phyloP scores from a whole-genome alignment of 176 grass and related monocot genomes.

The Oryza nivara region DNA sequence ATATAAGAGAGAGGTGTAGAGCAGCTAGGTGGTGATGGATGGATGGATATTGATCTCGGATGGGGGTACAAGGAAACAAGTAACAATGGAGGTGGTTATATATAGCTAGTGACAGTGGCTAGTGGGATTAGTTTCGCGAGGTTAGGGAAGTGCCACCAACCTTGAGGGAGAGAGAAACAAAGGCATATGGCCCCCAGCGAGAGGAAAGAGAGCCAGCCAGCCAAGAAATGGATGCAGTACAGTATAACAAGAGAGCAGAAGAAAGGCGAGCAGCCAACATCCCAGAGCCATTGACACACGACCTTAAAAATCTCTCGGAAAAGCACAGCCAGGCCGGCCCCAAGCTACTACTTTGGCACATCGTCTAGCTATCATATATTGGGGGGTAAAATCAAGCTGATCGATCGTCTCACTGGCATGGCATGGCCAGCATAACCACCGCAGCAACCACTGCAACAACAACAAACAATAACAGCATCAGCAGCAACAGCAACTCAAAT shows the following conservation, averaged over 20 bases:
- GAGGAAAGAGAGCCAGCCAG: neutral
- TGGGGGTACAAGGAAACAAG: conserved; percentile 64
- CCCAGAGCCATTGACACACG: conserved; percentile 54
- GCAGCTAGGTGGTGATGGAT: conserved; percentile 18
- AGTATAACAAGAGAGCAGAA: conserved; percentile 8
- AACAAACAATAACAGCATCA: conserved; percentile 22
- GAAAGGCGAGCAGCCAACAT: conserved; percentile 54
- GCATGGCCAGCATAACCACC: conserved; percentile 52
- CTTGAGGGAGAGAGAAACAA: conserved; percentile 52
- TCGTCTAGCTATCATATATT: conserved; percentile 13
- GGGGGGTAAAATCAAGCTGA: conserved; percentile 23
- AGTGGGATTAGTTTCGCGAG: conserved; percentile 77
- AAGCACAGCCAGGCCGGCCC: conserved; percentile 43
- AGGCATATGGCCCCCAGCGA: conserved; percentile 30
- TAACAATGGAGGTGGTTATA: conserved; percentile 65
- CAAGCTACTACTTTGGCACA: conserved; percentile 40
- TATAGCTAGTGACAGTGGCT: conserved; percentile 55
- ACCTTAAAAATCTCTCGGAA: conserved; percentile 90
- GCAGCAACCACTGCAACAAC: conserved; percentile 31
- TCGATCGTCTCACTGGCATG: neutral
- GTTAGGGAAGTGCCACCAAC: conserved; percentile 82
- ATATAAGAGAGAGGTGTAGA: neutral
- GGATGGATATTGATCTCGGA: neutral
- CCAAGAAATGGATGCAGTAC: neutral
- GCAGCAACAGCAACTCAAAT: conserved; percentile 42